These are phyloP conservation scores for Xerocomus minutiporus DNA, from an alignment of 1,284 basidiomycete species.

Conservation along the genomic window DNA sequence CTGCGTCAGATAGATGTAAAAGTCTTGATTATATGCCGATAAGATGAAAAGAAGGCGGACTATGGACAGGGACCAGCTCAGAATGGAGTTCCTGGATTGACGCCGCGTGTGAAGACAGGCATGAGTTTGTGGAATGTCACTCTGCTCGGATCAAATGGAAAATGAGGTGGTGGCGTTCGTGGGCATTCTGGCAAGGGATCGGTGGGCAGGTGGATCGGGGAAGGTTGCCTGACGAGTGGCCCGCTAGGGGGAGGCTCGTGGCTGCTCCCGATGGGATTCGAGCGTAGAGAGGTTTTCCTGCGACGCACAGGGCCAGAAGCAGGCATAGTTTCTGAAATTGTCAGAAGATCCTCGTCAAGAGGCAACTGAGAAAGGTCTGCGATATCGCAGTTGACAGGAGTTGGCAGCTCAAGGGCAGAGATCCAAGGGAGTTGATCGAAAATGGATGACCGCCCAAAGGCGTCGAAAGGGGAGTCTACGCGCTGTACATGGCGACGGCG, in stretches of 20 bases:
- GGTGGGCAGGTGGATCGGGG: slow-evolving; percentile 18
- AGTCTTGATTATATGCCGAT: slow-evolving; percentile 29
- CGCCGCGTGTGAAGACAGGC: slow-evolving; percentile 43
- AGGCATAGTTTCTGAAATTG: slow-evolving; percentile 22
- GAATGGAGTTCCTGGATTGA: slow-evolving; percentile 17
- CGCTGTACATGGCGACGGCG: slow-evolving; percentile 37
- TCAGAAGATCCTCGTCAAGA: slow-evolving; percentile 25
- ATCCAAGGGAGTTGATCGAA: slow-evolving; percentile 65
- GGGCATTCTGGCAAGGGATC: slow-evolving; percentile 26
- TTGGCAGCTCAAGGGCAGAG: slow-evolving; percentile 44
- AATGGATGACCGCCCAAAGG: slow-evolving; percentile 28
- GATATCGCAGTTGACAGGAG: slow-evolving; percentile 43
- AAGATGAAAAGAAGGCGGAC: slow-evolving; percentile 21
- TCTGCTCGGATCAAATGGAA: slow-evolving; percentile 40
- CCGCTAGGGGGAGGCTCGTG: slow-evolving; percentile 14
- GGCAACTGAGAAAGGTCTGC: slow-evolving; percentile 56
- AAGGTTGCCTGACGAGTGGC: slow-evolving; percentile 14
- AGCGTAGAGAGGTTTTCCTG: slow-evolving; percentile 47
- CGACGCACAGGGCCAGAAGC: slow-evolving; percentile 52
- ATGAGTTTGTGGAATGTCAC: slow-evolving; percentile 58
- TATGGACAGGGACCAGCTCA: slow-evolving; percentile 7
- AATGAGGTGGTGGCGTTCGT: slow-evolving; percentile 40
- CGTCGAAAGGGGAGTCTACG: slow-evolving; percentile 30
- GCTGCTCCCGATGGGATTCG: slow-evolving; percentile 40
- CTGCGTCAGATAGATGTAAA: slow-evolving; percentile 29